phyloP scores from a whole-genome alignment of 495 filamentous ascomycete species.

The Bathelium albidoporum region DNA sequence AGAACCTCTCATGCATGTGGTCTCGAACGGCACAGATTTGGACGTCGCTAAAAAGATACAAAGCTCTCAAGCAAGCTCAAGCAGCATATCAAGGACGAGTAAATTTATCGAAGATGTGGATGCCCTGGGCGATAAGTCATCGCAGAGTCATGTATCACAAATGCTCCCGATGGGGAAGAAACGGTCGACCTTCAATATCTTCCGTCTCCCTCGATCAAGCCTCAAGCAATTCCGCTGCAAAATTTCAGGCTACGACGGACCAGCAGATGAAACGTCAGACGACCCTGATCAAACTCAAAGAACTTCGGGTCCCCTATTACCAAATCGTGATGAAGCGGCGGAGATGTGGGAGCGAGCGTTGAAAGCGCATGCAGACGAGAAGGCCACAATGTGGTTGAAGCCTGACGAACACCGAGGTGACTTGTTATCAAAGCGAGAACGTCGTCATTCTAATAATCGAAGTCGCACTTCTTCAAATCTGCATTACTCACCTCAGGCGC shows the following conservation, averaged over 20 bases:
- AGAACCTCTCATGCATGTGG: neutral
- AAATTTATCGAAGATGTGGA: constrained; percentile 1
- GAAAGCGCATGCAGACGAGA: neutral
- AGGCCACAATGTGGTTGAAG: neutral
- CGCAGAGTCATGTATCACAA: neutral
- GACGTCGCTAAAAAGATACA: neutral
- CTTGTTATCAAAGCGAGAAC: neutral
- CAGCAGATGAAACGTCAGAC: neutral
- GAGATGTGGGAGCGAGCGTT: constrained; percentile 4
- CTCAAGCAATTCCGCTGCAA: neutral
- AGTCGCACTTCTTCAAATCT: neutral
- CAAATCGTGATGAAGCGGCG: neutral
- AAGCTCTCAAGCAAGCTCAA: neutral
- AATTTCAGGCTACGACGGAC: neutral
- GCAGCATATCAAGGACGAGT: neutral
- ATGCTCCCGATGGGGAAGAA: neutral
- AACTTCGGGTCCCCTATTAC: neutral
- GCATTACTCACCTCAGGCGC: neutral
- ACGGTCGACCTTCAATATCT: neutral
- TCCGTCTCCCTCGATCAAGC: neutral
- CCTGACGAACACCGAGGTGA: neutral
- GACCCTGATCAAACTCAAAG: neutral
- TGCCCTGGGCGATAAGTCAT: neutral
- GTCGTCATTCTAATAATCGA: neutral
- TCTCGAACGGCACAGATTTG: neutral